Evolutionary conservation across 1,284 basidiomycete species (phyloP).

Genomic region (Ceratobasidium sp.): DNA sequence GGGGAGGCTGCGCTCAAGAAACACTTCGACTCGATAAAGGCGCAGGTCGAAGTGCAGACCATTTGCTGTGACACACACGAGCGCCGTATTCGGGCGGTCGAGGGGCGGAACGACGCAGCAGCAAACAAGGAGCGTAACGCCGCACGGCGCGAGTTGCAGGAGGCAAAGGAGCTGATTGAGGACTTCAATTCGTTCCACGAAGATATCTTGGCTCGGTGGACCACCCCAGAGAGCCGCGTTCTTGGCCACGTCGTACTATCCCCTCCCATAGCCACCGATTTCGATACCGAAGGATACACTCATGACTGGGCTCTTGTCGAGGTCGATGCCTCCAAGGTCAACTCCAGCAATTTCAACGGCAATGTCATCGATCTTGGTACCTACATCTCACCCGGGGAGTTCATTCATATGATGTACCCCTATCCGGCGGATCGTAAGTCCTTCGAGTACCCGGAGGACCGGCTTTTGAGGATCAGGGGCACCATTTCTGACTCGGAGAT

Average conservation of each 20-base stretch:
- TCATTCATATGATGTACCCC: conserved; percentile 40
- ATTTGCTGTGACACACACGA: conserved; percentile 12
- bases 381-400: conserved; percentile 30
- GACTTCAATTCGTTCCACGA: conserved; percentile 40
- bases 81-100: conserved; percentile 14
- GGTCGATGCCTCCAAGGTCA: conserved; percentile 44
- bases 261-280: conserved; percentile 37
- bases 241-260: conserved; percentile 46
- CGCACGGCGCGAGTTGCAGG: conserved; percentile 24
- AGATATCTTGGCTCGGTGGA: conserved; percentile 36
- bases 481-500: conserved; percentile 47
- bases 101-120: conserved; percentile 25
- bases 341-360: conserved; percentile 42
- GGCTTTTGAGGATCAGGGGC: conserved; percentile 43
- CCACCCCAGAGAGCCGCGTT: conserved; percentile 30
- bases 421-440: background rate
- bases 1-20: conserved; percentile 43
- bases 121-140: conserved; percentile 26
- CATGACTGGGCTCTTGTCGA: conserved; percentile 49
- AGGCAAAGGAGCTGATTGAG: conserved; percentile 41
- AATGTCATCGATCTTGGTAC: conserved; percentile 47
- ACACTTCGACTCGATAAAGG: conserved; percentile 27
- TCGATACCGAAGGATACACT: conserved; percentile 42
- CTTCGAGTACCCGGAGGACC: conserved; percentile 45
- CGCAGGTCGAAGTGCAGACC: conserved; percentile 25